phyloP scores from a whole-genome alignment of 169 alveolate species.

The Cryptosporidium baileyi region DNA sequence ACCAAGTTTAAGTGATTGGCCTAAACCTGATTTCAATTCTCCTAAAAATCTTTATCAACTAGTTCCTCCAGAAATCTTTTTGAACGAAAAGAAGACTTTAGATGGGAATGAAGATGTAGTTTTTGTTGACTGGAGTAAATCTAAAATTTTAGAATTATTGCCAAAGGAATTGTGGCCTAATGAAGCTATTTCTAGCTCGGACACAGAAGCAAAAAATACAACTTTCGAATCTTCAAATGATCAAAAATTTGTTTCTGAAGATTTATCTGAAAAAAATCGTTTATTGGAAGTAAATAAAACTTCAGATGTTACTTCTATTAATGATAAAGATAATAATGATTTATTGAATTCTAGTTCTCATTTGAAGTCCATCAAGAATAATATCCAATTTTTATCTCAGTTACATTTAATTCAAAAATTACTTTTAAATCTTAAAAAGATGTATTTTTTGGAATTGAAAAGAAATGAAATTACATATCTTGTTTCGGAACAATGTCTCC shows the following conservation, averaged over 20 bases:
- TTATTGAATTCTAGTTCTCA: too few species aligned
- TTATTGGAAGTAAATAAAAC: too few species aligned
- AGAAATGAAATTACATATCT: background rate
- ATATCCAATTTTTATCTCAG: too few species aligned
- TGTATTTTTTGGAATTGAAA: background rate
- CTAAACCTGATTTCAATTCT: background rate
- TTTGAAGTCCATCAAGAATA: too few species aligned
- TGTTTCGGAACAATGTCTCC: slow-evolving; percentile 8
- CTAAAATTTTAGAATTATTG: background rate
- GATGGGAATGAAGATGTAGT: slow-evolving; percentile 14
- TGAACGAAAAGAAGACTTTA: background rate
- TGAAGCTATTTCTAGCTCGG: too few species aligned
- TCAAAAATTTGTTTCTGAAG: too few species aligned
- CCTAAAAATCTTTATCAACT: slow-evolving; percentile 8
- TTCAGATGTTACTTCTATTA: too few species aligned
- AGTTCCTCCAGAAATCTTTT: background rate
- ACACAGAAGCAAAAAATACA: too few species aligned
- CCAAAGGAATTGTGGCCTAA: slow-evolving; percentile 53
- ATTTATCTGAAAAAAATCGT: too few species aligned
- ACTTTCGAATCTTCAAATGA: background rate
- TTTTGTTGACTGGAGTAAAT: slow-evolving; percentile 5
- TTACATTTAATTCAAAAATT: too few species aligned
- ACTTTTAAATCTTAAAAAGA: background rate
- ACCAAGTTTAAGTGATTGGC: slow-evolving; percentile 39
- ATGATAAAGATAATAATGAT: too few species aligned